Evolutionary conservation across 73 alveolate species (phyloP).

Genomic region (Tetrahymena malaccensis): DNA sequence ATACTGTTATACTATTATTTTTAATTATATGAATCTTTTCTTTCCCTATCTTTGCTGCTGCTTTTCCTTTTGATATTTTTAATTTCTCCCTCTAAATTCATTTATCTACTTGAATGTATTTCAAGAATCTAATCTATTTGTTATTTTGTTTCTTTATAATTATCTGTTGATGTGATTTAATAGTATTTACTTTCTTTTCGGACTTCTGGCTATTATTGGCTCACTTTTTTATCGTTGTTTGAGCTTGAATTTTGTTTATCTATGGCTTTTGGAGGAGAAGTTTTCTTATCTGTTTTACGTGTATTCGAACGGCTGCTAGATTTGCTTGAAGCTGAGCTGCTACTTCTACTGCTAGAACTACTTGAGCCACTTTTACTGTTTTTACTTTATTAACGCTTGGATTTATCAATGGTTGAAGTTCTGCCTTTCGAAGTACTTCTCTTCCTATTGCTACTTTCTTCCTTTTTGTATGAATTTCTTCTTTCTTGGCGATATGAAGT

Average conservation of each 20-base stretch:
- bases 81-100: not conserved
- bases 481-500: not conserved
- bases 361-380: not conserved
- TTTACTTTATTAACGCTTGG: not conserved
- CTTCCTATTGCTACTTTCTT: not conserved
- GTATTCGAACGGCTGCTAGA: not conserved
- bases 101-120: not conserved
- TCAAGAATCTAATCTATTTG: not conserved
- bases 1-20: too few relatives aligned
- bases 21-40: not conserved
- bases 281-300: not conserved
- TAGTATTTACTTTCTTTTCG: not conserved
- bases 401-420: not conserved
- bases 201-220: not conserved
- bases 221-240: not conserved
- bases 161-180: not conserved
- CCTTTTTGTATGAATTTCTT: not conserved
- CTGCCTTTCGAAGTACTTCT: not conserved
- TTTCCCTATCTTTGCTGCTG: not conserved
- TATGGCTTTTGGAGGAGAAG: not conserved
- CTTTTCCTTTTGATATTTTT: not conserved
- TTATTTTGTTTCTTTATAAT: not conserved
- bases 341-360: not conserved
- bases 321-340: not conserved
- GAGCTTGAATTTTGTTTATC: not conserved